Conservation (phyloP, 352 stramenopile species). For the Peronospora belbahrii region DNA sequence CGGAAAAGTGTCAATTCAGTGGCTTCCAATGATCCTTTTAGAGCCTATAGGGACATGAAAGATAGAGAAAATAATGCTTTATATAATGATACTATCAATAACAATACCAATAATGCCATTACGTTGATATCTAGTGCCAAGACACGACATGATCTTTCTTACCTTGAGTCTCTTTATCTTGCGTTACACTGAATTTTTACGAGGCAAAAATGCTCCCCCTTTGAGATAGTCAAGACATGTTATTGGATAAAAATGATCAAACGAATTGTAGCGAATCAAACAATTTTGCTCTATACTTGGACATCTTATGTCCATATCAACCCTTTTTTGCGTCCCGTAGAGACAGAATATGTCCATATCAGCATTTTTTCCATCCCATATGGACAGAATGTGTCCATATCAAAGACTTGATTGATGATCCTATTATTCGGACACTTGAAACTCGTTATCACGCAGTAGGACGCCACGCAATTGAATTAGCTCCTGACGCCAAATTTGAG, state of each 20-base stretch:
- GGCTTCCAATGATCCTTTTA: conserved; percentile 1
- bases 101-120: background rate
- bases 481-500: conserved; percentile 84
- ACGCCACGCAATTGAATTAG: conserved; percentile 44
- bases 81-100: background rate
- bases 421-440: conserved; percentile 25
- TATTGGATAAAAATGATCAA: conserved; percentile 24
- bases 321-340: no score
- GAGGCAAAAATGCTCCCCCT: conserved; percentile 23
- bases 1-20: conserved; percentile 8
- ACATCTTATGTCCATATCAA: background rate
- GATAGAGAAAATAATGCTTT: background rate
- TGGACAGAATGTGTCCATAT: no score
- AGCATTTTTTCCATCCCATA: no score
- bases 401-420: background rate
- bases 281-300: background rate
- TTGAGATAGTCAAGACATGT: background rate
- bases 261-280: conserved; percentile 20
- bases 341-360: no score
- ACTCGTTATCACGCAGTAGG: conserved; percentile 66
- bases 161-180: conserved; percentile 13
- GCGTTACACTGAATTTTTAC: conserved; percentile 19
- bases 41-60: background rate
- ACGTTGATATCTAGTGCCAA: background rate
- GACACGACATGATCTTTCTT: conserved; percentile 22